Evolutionary conservation across 23 red algal species (phyloP), one percentile per base, ranked within the genome.

Genomic region (Agarophyton chilense): DNA sequence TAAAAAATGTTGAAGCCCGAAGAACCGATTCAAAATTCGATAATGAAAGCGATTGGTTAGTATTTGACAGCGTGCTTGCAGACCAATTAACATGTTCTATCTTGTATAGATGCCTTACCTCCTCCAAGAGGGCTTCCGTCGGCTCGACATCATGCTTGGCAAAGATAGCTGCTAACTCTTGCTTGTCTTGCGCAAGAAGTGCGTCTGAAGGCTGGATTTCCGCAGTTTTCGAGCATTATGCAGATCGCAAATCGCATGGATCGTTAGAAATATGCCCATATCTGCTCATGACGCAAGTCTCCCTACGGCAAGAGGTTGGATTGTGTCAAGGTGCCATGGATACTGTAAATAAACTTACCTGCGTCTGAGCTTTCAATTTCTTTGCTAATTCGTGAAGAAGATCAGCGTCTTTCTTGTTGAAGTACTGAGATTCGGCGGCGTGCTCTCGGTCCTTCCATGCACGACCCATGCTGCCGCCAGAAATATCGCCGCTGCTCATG

Each of bases 391-490:
- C 51, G 65, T 60, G 47, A 57, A 92, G 79, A 26, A 92, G 41
- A 54, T 92, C 88, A 0, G 78, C 78, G 29, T 92, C 88, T 35
- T 73, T 75, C 77, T 92, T 81, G 64, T 92, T 82, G 51, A 92
- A 92, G 64, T 92, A 92, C 25, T 76, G 63, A 21, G 65, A 73
- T 58, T 92, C 88, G 0, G 63, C 78, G 25, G 88, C 88, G 61
- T 92, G 88, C 47, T 92, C 88, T 16, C 72, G 68, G 61, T 92
- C 88, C 34, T 43, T 60, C 88, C 88, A 92, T 8, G 88, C 63
- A 2, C 71, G 65, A 60, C 88, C 88, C 88, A 92, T 60, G 31
- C 75, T 73, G 34, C 88, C 88, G 53, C 39, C 41, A 6, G 88
- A 50, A 21, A 92, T 92, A 45, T 92, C 67, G 67, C 70, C 52